Percentiles rank a stretch among this genome's conserved stretches.
phyloP scores from a whole-genome alignment of 257 asterid species.

The Lantana camara region DNA sequence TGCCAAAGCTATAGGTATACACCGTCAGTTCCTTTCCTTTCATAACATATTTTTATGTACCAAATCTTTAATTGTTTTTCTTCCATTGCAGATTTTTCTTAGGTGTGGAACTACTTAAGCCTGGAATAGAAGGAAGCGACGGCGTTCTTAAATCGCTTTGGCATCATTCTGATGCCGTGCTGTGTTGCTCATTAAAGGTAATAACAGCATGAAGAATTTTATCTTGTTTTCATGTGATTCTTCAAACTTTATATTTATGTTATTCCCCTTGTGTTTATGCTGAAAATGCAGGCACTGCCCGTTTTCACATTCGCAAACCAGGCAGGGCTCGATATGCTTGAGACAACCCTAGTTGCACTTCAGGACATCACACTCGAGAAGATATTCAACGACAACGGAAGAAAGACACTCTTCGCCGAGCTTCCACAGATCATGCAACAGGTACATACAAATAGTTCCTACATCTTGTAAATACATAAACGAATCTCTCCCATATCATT shows the following conservation, averaged over 20 bases:
- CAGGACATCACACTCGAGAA: slow-evolving; percentile 90
- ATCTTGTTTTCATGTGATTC: too few species aligned
- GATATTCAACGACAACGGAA: slow-evolving; percentile 77
- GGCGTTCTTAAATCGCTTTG: slow-evolving; percentile 73
- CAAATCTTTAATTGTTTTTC: not conserved
- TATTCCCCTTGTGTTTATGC: not conserved
- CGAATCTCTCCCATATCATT: not conserved
- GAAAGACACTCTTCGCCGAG: slow-evolving; percentile 72
- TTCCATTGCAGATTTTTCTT: slow-evolving; percentile 66
- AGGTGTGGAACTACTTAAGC: slow-evolving; percentile 82
- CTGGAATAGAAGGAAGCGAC: slow-evolving; percentile 64
- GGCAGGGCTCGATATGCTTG: slow-evolving; percentile 98
- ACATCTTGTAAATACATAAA: not conserved
- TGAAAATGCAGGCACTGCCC: slow-evolving; percentile 69
- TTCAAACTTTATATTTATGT: too few species aligned
- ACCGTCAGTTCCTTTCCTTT: not conserved
- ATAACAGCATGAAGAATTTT: too few species aligned
- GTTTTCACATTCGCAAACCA: slow-evolving; percentile 89
- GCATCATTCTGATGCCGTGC: slow-evolving; percentile 89
- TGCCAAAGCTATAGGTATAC: slow-evolving; percentile 98
- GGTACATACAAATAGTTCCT: slow-evolving; percentile 33
- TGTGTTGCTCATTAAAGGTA: slow-evolving; percentile 95
- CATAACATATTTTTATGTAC: not conserved
- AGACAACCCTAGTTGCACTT: slow-evolving; percentile 84
- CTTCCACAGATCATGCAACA: slow-evolving; percentile 91